These are phyloP conservation scores for Candida glucosophila DNA, from an alignment of 1,139 yeast species.

Conservation along the genomic window DNA sequence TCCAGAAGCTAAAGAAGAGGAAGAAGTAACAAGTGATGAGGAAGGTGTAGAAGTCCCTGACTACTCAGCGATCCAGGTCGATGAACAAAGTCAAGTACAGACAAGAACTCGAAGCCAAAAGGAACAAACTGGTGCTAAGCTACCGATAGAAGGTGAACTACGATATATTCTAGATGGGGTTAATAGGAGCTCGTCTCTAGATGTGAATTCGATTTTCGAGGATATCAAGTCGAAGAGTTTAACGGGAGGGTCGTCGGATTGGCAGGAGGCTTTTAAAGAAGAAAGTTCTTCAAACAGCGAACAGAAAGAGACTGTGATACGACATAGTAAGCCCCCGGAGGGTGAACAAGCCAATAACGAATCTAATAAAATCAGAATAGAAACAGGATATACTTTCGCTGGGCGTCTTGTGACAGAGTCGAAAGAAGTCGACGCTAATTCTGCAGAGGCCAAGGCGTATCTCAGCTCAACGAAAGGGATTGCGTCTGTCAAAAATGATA, in stretches of 20 bases:
- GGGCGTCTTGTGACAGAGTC: constrained; percentile 75
- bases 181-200: constrained; percentile 12
- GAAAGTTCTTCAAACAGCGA: constrained; percentile 19
- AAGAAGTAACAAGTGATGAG: constrained; percentile 16
- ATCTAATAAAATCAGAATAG: constrained; percentile 55
- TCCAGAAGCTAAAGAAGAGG: constrained; percentile 32
- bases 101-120: constrained; percentile 29
- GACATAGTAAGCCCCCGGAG: too few species aligned
- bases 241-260: constrained; percentile 4
- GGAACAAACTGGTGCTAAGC: constrained; percentile 8
- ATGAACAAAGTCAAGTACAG: constrained; percentile 18
- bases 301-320: too few species aligned
- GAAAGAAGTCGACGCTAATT: constrained; percentile 62
- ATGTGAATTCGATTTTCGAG: constrained; percentile 28
- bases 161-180: constrained; percentile 17
- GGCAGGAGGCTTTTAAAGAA: constrained; percentile 8
- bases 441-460: constrained; percentile 88
- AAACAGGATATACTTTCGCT: constrained; percentile 79
- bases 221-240: constrained; percentile 14
- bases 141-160: constrained; percentile 12
- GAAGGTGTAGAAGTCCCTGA: constrained; percentile 20
- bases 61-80: constrained; percentile 25
- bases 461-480: constrained; percentile 43
- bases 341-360: constrained; percentile 8
- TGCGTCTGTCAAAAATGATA: constrained; percentile 5